Evolutionary conservation across 371 early-diverging fungal species (phyloP), one percentile per base, ranked within the genome.

Genomic region (Mucor lusitanicus): DNA sequence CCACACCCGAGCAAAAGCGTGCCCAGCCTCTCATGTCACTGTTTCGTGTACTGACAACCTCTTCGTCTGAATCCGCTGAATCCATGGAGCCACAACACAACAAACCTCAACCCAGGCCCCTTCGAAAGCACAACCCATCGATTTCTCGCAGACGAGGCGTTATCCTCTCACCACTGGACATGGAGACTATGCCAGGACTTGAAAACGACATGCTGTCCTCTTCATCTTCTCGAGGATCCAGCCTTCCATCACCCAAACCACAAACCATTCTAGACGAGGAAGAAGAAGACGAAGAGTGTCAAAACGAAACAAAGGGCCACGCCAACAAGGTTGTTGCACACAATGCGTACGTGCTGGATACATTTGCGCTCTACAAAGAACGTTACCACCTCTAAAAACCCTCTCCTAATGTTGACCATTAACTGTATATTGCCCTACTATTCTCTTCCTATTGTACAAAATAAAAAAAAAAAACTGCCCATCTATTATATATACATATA

Each of bases 91-190:
- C 23, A 50, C 12, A 7, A 2, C 6, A 30, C 23, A 1, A 23
- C 21, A 37, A 15, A 7, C 27, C 33, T 28, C 46, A 25, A 25
- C 44, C 62, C 9, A 54, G 64, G 19, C 39, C 37, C 19, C 21
- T 58, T 6, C 63, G 39, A 19, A 53, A 21, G 12, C 59, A 63
- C 3, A 42, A 28, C 7, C 50, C 64, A 17, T 53, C 70, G 6
- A 61, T 70, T 8, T 73, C 70, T 3, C 67, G 70, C 9, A 58
- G 74, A 64, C 44, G 74, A 70, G 74, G 74, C 23, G 33, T 73
- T 15, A 53, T 70, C 5, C 57, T 73, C 15, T 67, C 67, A 39
- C 67, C 60, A 9, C 33, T 73, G 6, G 64, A 67, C 12, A 53
- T 66, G 1, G 67, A 64, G 8, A 32, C 48, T 3, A 53, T 67